Percentiles rank a stretch among this genome's conserved stretches.
Evolutionary conservation across 176 grass and related monocot genomes (phyloP).

Genomic region (Echinochloa phyllopogon): DNA sequence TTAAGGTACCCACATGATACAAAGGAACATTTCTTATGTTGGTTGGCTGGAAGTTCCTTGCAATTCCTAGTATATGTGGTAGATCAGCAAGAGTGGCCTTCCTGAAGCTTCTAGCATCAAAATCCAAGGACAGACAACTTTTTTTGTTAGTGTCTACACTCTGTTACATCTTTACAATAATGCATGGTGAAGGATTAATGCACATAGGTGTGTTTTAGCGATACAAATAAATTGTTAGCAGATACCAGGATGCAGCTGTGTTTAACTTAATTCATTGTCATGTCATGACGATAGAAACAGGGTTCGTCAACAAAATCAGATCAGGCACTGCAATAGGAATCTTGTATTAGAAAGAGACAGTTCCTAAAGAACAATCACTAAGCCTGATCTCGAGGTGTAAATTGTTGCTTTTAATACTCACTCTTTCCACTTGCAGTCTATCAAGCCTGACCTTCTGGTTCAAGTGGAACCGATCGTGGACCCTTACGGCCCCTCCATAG

Average conservation of each 20-base stretch:
- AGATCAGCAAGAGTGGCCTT: not conserved
- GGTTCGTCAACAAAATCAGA: not conserved
- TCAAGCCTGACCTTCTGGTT: slow-evolving; percentile 72
- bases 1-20: slow-evolving; percentile 61
- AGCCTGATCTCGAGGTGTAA: no score
- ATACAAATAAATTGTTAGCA: slow-evolving; percentile 1
- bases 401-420: not conserved
- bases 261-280: not conserved
- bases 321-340: not conserved
- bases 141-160: not conserved
- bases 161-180: not conserved
- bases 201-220: not conserved
- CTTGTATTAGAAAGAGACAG: no score
- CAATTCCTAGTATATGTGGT: not conserved
- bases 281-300: not conserved
- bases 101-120: not conserved
- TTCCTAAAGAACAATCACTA: no score
- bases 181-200: not conserved
- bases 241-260: not conserved
- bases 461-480: slow-evolving; percentile 70
- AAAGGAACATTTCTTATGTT: not conserved
- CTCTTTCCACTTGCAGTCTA: slow-evolving; percentile 53
- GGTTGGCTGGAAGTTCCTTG: not conserved
- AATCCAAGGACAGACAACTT: not conserved
- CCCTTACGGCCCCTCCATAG: slow-evolving; percentile 82